A percentile compares a stretch with the other conserved stretches of the same genome.
These are phyloP conservation scores for Choricystis sp. DNA, from an alignment of 139 green algal genomes.

Conservation along the genomic window DNA sequence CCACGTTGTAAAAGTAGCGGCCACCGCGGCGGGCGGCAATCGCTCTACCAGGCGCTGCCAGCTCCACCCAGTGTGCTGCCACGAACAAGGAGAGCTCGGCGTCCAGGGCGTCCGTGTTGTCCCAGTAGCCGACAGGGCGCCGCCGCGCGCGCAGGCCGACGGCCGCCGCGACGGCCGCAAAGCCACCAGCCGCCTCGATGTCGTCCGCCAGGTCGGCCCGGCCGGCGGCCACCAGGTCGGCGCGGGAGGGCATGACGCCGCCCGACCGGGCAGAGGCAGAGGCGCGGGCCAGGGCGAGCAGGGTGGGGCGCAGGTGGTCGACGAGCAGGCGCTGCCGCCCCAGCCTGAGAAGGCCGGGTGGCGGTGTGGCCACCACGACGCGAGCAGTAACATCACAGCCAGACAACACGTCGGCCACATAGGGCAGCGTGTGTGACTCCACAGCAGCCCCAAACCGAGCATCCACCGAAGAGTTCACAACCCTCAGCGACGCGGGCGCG, in stretches of 20 bases:
- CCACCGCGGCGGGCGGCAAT: background rate
- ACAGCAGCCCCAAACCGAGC: background rate
- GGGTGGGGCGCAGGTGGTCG: constrained; percentile 1
- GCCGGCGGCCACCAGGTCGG: constrained; percentile 7
- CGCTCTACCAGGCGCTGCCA: constrained; percentile 1
- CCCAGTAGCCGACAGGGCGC: constrained; percentile 14
- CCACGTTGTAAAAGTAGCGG: constrained; percentile 8
- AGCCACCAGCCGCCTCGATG: constrained; percentile 13
- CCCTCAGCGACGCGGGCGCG: background rate
- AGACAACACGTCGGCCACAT: background rate
- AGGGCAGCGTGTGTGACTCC: background rate
- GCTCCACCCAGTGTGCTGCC: constrained; percentile 12
- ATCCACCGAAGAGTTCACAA: background rate
- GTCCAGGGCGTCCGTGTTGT: constrained; percentile 11
- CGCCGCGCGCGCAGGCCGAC: constrained; percentile 12
- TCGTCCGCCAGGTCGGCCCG: constrained; percentile 8
- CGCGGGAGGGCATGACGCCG: constrained; percentile 12
- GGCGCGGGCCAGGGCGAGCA: background rate
- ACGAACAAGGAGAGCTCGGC: constrained; percentile 18
- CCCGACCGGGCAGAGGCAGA: background rate
- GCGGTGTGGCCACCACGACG: background rate
- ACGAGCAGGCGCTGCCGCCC: constrained; percentile 5
- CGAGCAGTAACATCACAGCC: too few species aligned
- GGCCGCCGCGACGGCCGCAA: constrained; percentile 11
- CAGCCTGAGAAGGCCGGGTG: constrained; percentile 6